phyloP scores from a whole-genome alignment of 1,284 basidiomycete species.

The Sporisorium exsertum region DNA sequence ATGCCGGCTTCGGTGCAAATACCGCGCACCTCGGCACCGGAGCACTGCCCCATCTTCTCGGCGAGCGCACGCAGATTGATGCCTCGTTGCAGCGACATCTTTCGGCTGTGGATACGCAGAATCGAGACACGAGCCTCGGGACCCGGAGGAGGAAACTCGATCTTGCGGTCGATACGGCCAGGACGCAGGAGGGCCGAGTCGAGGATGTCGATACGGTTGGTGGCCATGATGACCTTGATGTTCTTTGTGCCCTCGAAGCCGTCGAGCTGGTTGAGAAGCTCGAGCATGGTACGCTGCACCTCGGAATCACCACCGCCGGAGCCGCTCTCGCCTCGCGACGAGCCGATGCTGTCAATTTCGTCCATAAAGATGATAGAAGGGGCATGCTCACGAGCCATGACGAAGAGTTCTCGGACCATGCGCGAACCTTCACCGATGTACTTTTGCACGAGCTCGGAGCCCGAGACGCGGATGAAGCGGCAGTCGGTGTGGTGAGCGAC shows the following conservation, averaged over 20 bases:
- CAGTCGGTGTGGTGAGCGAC: constrained; percentile 90
- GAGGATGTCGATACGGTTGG: constrained; percentile 97
- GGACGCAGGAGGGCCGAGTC: constrained; percentile 94
- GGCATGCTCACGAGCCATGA: constrained; percentile 98
- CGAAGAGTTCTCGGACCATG: constrained; percentile 85
- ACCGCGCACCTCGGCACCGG: constrained; percentile 95
- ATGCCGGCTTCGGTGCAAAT: constrained; percentile 99
- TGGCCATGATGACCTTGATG: constrained; percentile 99
- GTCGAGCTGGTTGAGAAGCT: constrained; percentile 94
- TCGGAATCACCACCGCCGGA: constrained; percentile 84
- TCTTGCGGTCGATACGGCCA: constrained; percentile 97
- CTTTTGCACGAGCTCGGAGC: constrained; percentile 96
- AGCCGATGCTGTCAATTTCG: constrained; percentile 98
- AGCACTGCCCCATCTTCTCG: constrained; percentile 99
- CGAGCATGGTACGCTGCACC: constrained; percentile 97
- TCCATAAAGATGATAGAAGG: constrained; percentile 99
- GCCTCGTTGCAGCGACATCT: constrained; percentile 98
- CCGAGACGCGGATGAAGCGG: constrained; percentile 95
- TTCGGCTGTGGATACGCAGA: constrained; percentile 94
- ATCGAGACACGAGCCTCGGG: constrained; percentile 97
- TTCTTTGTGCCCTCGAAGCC: constrained; percentile 98
- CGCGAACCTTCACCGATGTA: constrained; percentile 97
- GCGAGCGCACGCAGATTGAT: constrained; percentile 94
- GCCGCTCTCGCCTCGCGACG: constrained; percentile 88
- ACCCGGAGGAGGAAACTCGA: constrained; percentile 98